Evolutionary conservation across 768 basidiomycete genomes (phyloP).

Genomic region (Rickenella mellea): DNA sequence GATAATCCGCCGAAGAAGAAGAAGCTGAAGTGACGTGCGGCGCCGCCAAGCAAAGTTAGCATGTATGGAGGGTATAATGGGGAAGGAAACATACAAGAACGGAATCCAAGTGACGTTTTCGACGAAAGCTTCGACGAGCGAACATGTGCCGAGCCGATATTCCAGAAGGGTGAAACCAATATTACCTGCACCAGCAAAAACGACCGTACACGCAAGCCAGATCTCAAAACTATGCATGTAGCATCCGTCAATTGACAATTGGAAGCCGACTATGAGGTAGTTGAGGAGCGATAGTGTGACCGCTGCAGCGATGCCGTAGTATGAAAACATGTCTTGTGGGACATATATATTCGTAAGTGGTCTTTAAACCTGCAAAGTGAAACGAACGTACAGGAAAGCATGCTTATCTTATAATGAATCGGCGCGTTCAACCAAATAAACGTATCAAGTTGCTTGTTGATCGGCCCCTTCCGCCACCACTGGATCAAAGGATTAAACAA

Average conservation of each 20-base stretch:
- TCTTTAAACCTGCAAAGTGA: too few species aligned
- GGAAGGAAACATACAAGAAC: slow-evolving; percentile 48
- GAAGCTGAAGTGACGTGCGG: slow-evolving; percentile 20
- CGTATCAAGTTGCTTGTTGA: slow-evolving; percentile 68
- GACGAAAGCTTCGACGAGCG: slow-evolving; percentile 35
- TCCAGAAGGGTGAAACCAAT: slow-evolving; percentile 59
- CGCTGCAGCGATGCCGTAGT: slow-evolving; percentile 56
- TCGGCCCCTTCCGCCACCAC: slow-evolving; percentile 75
- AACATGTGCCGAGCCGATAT: slow-evolving; percentile 56
- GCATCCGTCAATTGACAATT: slow-evolving; percentile 55
- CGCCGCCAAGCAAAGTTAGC: too few species aligned
- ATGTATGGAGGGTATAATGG: slow-evolving; percentile 1
- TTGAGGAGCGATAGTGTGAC: slow-evolving; percentile 56
- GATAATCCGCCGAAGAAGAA: slow-evolving; percentile 52
- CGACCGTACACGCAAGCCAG: slow-evolving; percentile 62
- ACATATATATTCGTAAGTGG: background rate
- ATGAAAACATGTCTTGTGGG: slow-evolving; percentile 32
- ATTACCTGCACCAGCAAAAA: slow-evolving; percentile 64
- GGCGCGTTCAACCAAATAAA: slow-evolving; percentile 74
- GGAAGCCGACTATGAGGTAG: slow-evolving; percentile 59
- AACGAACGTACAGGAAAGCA: slow-evolving; percentile 54
- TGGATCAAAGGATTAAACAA: slow-evolving; percentile 75
- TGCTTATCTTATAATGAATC: slow-evolving; percentile 74
- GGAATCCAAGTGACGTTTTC: slow-evolving; percentile 60
- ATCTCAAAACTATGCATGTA: slow-evolving; percentile 69